Percentiles rank a stretch among this genome's conserved stretches.
Evolutionary conservation across 1,284 basidiomycete genomes (phyloP).

Genomic region (Wolfiporia cocos): DNA sequence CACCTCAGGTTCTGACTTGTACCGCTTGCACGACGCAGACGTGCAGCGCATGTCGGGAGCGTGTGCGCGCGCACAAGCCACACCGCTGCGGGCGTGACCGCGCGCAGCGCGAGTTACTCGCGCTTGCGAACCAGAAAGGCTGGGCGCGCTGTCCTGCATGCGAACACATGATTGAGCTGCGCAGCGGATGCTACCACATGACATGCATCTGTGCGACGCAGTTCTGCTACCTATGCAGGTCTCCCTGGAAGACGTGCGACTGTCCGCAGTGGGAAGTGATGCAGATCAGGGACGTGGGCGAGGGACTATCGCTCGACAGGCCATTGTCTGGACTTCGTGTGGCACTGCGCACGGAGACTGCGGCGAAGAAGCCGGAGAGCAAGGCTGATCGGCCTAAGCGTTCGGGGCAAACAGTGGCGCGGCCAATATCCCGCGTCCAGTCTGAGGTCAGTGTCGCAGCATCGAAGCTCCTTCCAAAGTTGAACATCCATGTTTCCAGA

Average conservation of each 20-base stretch:
- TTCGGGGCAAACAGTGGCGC: no score
- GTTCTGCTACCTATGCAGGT: slow-evolving; percentile 35
- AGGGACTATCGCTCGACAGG: no score
- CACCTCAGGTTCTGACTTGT: slow-evolving; percentile 12
- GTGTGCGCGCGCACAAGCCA: slow-evolving; percentile 11
- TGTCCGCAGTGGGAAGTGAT: slow-evolving; percentile 34
- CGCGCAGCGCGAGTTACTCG: slow-evolving; percentile 22
- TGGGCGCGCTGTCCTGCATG: slow-evolving; percentile 42
- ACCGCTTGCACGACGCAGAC: slow-evolving; percentile 17
- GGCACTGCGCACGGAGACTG: no score
- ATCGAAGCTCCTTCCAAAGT: no score
- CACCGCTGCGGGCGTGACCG: slow-evolving; percentile 14
- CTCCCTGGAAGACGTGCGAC: slow-evolving; percentile 35
- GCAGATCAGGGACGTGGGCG: slow-evolving; percentile 20
- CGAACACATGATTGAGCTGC: slow-evolving; percentile 35
- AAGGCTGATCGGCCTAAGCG: no score
- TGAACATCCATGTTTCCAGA: no score
- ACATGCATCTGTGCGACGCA: slow-evolving; percentile 37
- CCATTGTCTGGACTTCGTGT: no score
- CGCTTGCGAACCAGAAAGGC: slow-evolving; percentile 25
- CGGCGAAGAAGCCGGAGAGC: no score
- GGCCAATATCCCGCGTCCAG: no score
- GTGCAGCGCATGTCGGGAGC: slow-evolving; percentile 19
- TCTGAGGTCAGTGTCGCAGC: no score
- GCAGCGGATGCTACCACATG: slow-evolving; percentile 39